Base-by-base conservation (phyloP, 441 rosid species). In the Aquilaria agallochum region DNA sequence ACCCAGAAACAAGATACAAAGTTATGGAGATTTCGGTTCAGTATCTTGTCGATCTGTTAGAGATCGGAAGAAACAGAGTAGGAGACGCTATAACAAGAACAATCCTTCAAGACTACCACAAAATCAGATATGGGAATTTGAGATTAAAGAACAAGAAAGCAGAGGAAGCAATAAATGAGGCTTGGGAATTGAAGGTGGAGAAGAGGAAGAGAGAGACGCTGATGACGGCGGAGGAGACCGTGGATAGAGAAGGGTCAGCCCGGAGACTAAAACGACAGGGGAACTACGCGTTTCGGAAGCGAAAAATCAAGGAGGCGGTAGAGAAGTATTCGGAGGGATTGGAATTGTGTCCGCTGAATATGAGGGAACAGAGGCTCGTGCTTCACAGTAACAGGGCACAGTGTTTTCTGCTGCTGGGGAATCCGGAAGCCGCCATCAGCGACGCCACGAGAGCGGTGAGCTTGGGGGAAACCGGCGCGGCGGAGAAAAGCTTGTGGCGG, bases 401-500 rank as follows among this genome's bases (percentile, higher is more conserved):
- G 77, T 71, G 95, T 69, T 53, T 64, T 71, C 72, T 92, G 75
- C 59, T 78, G 66, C 71, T 80, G 36, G 72, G 68, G 59, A 68
- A 82, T 49, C 74, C 88, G 30, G 85, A 79, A 46, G 71, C 74
- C 3, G 89, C 90, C 68, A 82, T 92, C 58, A 85, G 97, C 65
- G 95, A 92, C 55, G 61, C 92, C 4, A 92, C 97, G 32, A 78
- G 91, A 75, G 96, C 95, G 69, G 66, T 85, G 68, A 74, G 87
- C 57, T 61, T 89, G 50, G 68, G 70, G 56, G 36, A 72, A 1
- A 66, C 46, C 40, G 82, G 62, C 31, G 74, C 80, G 5, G 95
- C 87, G 47, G 68, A 74, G 58, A 89, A 77, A 76, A 92, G 98
- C 71, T 73, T 92, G 68, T 92, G 98, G 98, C 87, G 91, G 79